Evolutionary conservation across 495 filamentous ascomycete genomes (phyloP).

Genomic region (Hypomontagnella submonticulosa): DNA sequence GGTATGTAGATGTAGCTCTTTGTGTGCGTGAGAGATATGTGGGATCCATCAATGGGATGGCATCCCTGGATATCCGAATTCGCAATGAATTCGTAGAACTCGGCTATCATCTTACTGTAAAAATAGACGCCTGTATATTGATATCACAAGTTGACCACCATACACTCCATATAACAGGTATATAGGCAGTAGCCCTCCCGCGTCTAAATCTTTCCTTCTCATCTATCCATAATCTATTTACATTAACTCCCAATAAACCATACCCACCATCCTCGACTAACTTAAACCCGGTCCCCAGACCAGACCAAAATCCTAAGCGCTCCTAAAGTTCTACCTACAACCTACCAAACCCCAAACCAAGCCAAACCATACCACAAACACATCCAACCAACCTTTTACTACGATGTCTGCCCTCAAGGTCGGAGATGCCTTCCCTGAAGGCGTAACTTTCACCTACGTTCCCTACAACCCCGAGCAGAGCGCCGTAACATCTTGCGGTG

Average conservation of each 20-base stretch:
- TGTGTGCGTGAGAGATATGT: background rate
- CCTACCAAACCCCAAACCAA: no score
- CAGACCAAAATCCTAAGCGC: background rate
- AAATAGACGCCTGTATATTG: conserved; percentile 2
- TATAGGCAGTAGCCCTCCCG: conserved; percentile 25
- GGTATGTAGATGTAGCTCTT: no score
- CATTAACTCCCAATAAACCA: background rate
- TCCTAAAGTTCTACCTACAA: no score
- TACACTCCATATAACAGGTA: conserved; percentile 7
- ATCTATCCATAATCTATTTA: conserved; percentile 2
- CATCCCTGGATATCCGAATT: conserved; percentile 12
- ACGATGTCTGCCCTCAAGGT: conserved; percentile 79
- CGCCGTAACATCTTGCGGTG: conserved; percentile 79
- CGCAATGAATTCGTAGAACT: conserved; percentile 6
- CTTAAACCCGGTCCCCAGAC: background rate
- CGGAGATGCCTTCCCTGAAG: conserved; percentile 85
- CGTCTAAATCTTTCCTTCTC: conserved; percentile 4
- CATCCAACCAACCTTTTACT: conserved; percentile 42
- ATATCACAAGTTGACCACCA: background rate
- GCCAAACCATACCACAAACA: background rate
- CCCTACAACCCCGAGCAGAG: conserved; percentile 71
- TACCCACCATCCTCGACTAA: background rate
- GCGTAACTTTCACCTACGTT: conserved; percentile 82
- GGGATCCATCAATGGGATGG: background rate
- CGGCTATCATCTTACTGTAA: conserved; percentile 36